phyloP scores from a whole-genome alignment of 1,284 basidiomycete species.

The Pholiota adiposa region DNA sequence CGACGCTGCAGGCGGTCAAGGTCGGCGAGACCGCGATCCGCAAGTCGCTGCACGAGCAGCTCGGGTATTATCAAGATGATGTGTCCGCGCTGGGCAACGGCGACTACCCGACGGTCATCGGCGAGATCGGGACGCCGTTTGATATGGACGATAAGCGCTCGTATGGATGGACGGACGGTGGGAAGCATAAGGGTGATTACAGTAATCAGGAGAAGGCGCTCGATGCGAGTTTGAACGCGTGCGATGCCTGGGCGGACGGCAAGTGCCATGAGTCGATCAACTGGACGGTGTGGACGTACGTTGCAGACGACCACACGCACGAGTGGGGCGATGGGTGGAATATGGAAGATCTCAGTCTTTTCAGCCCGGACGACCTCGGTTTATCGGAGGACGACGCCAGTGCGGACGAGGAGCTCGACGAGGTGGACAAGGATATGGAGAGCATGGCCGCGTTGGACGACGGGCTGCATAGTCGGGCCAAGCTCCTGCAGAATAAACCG shows the following conservation, averaged over 20 bases:
- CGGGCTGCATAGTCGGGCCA: conserved; percentile 25
- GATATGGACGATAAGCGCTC: conserved; percentile 87
- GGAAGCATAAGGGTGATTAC: conserved; percentile 82
- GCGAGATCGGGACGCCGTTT: conserved; percentile 95
- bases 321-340: conserved; percentile 97
- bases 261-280: conserved; percentile 47
- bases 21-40: conserved; percentile 87
- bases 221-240: conserved; percentile 90
- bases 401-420: conserved; percentile 1
- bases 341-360: conserved; percentile 92
- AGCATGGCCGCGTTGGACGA: conserved; percentile 7
- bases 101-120: conserved; percentile 89
- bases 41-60: conserved; percentile 82
- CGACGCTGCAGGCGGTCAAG: conserved; percentile 50
- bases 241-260: conserved; percentile 65
- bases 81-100: conserved; percentile 34
- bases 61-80: conserved; percentile 81
- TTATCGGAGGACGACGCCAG: no score
- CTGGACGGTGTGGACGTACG: conserved; percentile 94
- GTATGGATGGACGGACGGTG: conserved; percentile 83
- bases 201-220: conserved; percentile 82
- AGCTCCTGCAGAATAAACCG: conserved; percentile 5
- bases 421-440: conserved; percentile 20
- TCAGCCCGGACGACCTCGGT: conserved; percentile 83
- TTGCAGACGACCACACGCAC: conserved; percentile 78